Evolutionary conservation across 1,284 basidiomycete genomes (phyloP).

Genomic region (Naganishia sp.): DNA sequence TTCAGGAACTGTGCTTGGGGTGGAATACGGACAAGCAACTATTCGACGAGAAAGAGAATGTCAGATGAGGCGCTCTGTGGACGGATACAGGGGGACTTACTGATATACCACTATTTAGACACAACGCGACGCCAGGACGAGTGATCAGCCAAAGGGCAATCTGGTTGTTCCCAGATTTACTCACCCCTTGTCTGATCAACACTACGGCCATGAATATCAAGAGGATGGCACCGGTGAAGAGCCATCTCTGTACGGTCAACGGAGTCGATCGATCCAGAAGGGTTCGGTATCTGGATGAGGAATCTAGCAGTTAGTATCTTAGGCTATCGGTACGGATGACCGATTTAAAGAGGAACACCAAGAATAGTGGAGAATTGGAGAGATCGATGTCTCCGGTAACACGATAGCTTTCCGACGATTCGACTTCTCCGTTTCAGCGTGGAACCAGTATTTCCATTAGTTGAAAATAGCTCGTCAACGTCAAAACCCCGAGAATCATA

Average conservation of each 20-base stretch:
- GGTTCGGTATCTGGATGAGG: slow-evolving; percentile 64
- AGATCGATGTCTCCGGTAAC: too few species aligned
- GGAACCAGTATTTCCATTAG: too few species aligned
- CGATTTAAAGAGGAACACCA: too few species aligned
- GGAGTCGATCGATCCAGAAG: slow-evolving; percentile 89
- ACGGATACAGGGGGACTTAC: slow-evolving; percentile 54
- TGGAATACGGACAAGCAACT: slow-evolving; percentile 45
- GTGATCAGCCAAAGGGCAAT: neutral
- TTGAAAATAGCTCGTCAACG: too few species aligned
- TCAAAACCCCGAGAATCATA: too few species aligned
- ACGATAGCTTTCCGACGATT: too few species aligned
- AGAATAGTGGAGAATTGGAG: too few species aligned
- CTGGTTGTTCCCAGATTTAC: slow-evolving; percentile 48
- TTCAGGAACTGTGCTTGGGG: neutral
- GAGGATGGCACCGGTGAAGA: slow-evolving; percentile 72
- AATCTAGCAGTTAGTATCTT: neutral
- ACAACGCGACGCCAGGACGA: neutral
- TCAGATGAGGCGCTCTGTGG: neutral
- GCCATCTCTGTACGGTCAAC: slow-evolving; percentile 83
- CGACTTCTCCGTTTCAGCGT: too few species aligned
- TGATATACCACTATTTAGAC: slow-evolving; percentile 79
- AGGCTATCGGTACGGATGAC: too few species aligned
- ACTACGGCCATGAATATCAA: slow-evolving; percentile 83
- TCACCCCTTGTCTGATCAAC: slow-evolving; percentile 82
- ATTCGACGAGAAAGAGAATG: slow-evolving; percentile 10